Evolutionary conservation across 169 alveolate species (phyloP), one percentile per base, ranked within the genome.

Genomic region (Cryptosporidium bovis): DNA sequence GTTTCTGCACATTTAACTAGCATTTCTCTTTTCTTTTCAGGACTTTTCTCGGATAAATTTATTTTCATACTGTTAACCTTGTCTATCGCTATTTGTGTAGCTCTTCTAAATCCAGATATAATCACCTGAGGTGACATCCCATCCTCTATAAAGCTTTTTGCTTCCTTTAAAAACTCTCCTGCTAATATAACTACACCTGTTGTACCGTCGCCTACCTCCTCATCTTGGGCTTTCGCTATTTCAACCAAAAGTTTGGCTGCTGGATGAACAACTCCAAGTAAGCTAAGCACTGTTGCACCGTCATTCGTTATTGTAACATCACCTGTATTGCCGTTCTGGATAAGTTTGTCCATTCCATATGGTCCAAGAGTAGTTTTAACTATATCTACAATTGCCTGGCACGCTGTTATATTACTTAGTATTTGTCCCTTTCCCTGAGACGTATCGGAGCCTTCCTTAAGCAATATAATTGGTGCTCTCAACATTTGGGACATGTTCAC

Each of bases 261-360:
- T 10, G 99, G 99, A 82, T 98, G 99, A 16, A 95, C 97, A 65
- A 98, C 96, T 51, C 96, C 97, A 10, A 98, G 91, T 29, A 97
- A 94, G 56, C 90, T 89, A 91, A 97, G 93, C 55, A 98, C 98
- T 10, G 99, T 98, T n/a, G 99, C 99, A 16, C 99, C 99, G 90
- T 98, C 99, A 90, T 98, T 98, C 20, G 99, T 97, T 71, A 98
- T 97, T 10, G 99, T 97, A 8, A 94, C 96, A 8, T 90, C 95
- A 12, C 67, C 40, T 29, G 87, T 58, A 46, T 90, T 90, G 13
- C 93, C 97, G 10, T 91, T 91, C 65, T 97, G 97, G 6, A 98
- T 97, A 90, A 98, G 91, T 90, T 98, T 98, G 91, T 98, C 99
- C 99, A 97, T 97, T 64, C 99, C 99, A 53, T 99, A 90, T 6